Evolutionary conservation across 2,329 filamentous ascomycete species (phyloP).

Genomic region (Zasmidium cellare): DNA sequence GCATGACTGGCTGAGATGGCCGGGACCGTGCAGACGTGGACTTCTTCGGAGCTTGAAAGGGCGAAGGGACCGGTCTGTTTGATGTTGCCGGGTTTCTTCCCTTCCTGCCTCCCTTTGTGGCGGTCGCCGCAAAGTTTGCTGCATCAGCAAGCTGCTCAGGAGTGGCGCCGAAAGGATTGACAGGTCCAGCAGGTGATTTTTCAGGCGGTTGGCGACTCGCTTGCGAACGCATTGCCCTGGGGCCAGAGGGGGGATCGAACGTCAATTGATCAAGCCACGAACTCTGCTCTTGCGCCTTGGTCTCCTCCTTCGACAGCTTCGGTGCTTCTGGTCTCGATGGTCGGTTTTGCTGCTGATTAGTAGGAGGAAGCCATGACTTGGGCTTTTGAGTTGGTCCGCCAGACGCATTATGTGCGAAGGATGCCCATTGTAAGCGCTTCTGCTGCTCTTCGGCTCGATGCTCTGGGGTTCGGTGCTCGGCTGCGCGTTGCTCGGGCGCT

Average conservation of each 20-base stretch:
- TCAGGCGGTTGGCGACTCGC: neutral
- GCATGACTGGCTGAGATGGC: too few relatives aligned
- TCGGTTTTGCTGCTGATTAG: neutral
- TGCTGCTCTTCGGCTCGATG: too few relatives aligned
- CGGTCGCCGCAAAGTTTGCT: slow-evolving; percentile 3
- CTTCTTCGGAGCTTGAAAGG: too few relatives aligned
- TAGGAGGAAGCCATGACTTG: neutral
- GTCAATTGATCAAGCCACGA: neutral
- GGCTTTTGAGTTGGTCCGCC: too few relatives aligned
- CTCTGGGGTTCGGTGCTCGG: too few relatives aligned
- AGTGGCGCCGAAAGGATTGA: neutral
- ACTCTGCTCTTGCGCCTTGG: neutral
- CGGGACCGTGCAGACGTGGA: too few relatives aligned
- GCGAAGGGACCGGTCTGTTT: neutral
- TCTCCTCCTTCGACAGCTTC: neutral
- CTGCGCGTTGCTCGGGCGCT: too few relatives aligned
- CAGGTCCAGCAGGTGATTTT: neutral
- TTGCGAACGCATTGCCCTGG: neutral
- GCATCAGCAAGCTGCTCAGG: slow-evolving; percentile 15
- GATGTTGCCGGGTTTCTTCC: neutral
- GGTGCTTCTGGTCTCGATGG: too few relatives aligned
- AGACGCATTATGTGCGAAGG: too few relatives aligned
- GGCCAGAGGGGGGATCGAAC: neutral
- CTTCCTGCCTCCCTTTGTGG: slow-evolving; percentile 2
- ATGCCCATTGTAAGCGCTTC: too few relatives aligned